Conservation (phyloP, 805 yeast genomes). For the Wickerhamiella bombiphila region DNA sequence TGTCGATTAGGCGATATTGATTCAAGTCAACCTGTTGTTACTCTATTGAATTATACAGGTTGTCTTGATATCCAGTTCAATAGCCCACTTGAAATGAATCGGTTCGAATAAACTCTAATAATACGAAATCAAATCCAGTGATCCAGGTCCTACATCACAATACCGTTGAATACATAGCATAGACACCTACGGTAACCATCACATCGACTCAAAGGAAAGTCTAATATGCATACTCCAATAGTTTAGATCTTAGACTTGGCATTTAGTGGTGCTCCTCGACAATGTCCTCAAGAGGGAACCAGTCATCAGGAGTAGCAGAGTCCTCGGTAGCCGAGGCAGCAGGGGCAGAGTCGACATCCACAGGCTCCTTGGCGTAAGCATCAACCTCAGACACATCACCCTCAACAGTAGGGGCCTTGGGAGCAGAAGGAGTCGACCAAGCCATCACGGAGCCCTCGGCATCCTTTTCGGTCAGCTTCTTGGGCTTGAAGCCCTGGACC, state of each 20-base stretch:
- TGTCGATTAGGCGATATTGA: too few species aligned
- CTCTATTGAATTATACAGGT: too few species aligned
- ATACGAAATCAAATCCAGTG: too few species aligned
- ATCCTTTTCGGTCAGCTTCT: constrained; percentile 54
- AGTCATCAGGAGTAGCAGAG: constrained; percentile 22
- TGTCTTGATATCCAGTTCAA: too few species aligned
- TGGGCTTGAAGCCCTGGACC: constrained; percentile 78
- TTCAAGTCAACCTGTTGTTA: too few species aligned
- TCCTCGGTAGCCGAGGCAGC: constrained; percentile 15
- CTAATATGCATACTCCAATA: too few species aligned
- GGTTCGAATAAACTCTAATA: too few species aligned
- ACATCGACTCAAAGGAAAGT: too few species aligned
- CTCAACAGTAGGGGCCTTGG: constrained; percentile 70
- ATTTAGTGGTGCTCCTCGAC: constrained; percentile 24
- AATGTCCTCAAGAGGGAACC: constrained; percentile 31
- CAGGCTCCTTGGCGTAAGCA: constrained; percentile 32
- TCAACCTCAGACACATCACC: constrained; percentile 42
- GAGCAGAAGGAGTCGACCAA: constrained; percentile 71
- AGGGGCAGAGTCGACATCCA: constrained; percentile 23
- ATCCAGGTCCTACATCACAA: too few species aligned
- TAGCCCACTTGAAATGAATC: too few species aligned
- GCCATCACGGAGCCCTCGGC: constrained; percentile 67
- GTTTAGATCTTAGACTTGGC: background rate
- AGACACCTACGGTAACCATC: too few species aligned
- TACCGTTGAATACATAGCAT: too few species aligned